phyloP scores from a whole-genome alignment of 352 stramenopile genomes.

The Phytophthora citrophthora region DNA sequence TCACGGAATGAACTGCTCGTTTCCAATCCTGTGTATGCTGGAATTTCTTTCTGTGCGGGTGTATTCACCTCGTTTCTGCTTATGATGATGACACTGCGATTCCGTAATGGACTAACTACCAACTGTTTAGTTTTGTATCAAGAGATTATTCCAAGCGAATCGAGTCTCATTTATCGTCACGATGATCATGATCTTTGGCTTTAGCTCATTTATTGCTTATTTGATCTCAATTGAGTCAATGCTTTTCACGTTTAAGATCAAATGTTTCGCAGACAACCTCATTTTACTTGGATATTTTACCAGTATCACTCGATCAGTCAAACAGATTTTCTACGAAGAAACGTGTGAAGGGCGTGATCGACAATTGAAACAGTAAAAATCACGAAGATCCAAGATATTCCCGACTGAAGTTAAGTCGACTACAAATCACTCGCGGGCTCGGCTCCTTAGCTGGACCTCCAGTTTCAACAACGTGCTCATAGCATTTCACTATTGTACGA shows the following conservation, averaged over 20 bases:
- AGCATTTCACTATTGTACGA: too few species aligned
- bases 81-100: slow-evolving; percentile 2
- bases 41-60: slow-evolving; percentile 5
- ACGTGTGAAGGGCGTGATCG: slow-evolving; percentile 7
- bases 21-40: slow-evolving; percentile 9
- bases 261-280: background rate
- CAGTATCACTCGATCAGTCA: background rate
- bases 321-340: slow-evolving; percentile 20
- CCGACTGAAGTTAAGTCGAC: background rate
- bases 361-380: background rate
- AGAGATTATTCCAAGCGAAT: background rate
- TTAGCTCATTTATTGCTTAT: slow-evolving; percentile 2
- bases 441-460: too few species aligned
- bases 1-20: slow-evolving; percentile 11
- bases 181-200: background rate
- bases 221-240: background rate
- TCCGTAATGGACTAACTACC: background rate
- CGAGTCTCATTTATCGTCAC: background rate
- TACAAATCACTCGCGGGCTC: too few species aligned
- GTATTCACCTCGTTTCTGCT: slow-evolving; percentile 6
- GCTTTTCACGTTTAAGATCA: slow-evolving; percentile 1
- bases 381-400: background rate
- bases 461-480: too few species aligned
- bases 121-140: slow-evolving; percentile 6
- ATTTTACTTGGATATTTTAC: background rate